Conservation (phyloP, 164 flowering plant genomes). For the grape (Vitis vinifera) region DNA sequence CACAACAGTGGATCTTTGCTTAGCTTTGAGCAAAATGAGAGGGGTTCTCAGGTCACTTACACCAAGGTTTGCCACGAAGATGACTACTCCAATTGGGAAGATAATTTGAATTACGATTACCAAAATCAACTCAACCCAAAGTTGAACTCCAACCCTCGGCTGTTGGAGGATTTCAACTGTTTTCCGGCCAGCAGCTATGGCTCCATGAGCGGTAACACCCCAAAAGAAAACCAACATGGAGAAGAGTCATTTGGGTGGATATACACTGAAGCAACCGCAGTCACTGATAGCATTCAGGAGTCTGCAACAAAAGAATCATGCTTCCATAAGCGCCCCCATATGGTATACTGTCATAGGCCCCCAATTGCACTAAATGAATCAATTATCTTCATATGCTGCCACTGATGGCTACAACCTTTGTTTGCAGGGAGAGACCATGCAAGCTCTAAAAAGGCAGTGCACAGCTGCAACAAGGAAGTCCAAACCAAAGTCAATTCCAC, state of each 20-base stretch:
- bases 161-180: constrained; percentile 31
- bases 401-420: not conserved
- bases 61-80: constrained; percentile 18
- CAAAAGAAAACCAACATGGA: constrained; percentile 19
- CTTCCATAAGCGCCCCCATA: constrained; percentile 47
- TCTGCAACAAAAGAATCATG: constrained; percentile 24
- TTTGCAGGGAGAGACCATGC: constrained; percentile 44
- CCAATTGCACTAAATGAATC: not conserved
- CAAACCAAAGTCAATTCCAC: constrained; percentile 40
- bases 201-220: not conserved
- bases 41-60: constrained; percentile 1
- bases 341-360: constrained; percentile 28
- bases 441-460: constrained; percentile 62
- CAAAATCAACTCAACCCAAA: constrained; percentile 18
- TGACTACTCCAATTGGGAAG: constrained; percentile 42
- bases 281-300: constrained; percentile 27
- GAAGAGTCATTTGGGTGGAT: constrained; percentile 43
- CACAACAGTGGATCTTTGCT: constrained; percentile 44
- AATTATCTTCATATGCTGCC: not conserved
- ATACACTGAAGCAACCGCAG: constrained; percentile 28
- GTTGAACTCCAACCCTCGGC: constrained; percentile 13
- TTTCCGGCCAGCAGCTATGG: constrained; percentile 29
- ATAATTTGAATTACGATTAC: constrained; percentile 16
- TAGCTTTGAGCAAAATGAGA: constrained; percentile 48
- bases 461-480: constrained; percentile 37